Evolutionary conservation across 2,329 filamentous ascomycete species (phyloP).

Genomic region (Rugonectria rugulosa): DNA sequence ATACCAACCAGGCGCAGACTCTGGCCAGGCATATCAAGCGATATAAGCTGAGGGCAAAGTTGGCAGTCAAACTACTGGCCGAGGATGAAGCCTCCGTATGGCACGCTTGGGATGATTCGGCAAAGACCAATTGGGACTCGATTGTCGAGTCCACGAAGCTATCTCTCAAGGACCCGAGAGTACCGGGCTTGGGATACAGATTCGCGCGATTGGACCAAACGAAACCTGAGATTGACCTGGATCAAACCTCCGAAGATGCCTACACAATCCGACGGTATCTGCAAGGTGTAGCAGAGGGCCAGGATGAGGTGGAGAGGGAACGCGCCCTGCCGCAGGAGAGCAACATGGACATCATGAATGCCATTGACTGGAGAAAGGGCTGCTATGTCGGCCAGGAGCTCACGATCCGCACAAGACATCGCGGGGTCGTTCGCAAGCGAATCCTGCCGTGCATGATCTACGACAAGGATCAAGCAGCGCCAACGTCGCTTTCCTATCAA

Average conservation of each 20-base stretch:
- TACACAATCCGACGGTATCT: slow-evolving; percentile 83
- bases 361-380: slow-evolving; percentile 92
- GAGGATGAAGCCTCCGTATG: slow-evolving; percentile 73
- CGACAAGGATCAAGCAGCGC: slow-evolving; percentile 49
- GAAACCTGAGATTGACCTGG: slow-evolving; percentile 50
- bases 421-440: slow-evolving; percentile 90
- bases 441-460: slow-evolving; percentile 84
- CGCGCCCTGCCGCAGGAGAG: slow-evolving; percentile 83
- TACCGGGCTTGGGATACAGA: slow-evolving; percentile 64
- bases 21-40: slow-evolving; percentile 79
- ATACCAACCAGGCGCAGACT: slow-evolving; percentile 67
- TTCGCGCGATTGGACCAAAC: slow-evolving; percentile 46
- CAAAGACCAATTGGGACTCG: slow-evolving; percentile 29
- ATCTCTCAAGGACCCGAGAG: slow-evolving; percentile 59
- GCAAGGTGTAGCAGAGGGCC: slow-evolving; percentile 84
- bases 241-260: slow-evolving; percentile 58
- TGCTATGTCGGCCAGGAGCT: slow-evolving; percentile 98
- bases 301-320: slow-evolving; percentile 75
- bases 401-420: slow-evolving; percentile 94
- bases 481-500: slow-evolving; percentile 56
- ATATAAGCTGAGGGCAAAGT: slow-evolving; percentile 85
- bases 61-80: slow-evolving; percentile 72
- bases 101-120: slow-evolving; percentile 73
- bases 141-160: slow-evolving; percentile 39
- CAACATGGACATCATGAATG: slow-evolving; percentile 86